phyloP scores from a whole-genome alignment of 1,284 basidiomycete species.

The Cutaneotrichosporon mucoides region DNA sequence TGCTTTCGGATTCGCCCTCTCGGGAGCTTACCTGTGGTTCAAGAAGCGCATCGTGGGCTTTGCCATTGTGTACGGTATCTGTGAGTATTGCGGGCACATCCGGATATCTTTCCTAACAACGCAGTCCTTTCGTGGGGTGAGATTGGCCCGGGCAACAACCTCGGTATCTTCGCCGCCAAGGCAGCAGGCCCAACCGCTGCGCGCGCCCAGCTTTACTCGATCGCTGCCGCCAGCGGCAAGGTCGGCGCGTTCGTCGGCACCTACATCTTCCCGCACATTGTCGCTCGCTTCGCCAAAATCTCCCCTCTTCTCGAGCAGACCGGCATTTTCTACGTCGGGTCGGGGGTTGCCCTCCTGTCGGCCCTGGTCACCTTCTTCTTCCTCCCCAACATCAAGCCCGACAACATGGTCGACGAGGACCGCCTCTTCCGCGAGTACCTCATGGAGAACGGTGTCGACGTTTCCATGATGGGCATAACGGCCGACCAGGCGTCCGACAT shows the following conservation, averaged over 20 bases:
- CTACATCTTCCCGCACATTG: conserved; percentile 64
- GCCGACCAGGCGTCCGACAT: neutral
- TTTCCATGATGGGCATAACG: conserved; percentile 9
- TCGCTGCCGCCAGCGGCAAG: conserved; percentile 87
- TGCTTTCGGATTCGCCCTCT: conserved; percentile 80
- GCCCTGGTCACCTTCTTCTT: conserved; percentile 71
- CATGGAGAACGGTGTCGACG: conserved; percentile 62
- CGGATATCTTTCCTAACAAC: conserved; percentile 38
- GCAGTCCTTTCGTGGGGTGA: conserved; percentile 68
- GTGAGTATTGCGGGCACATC: neutral
- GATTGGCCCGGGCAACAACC: conserved; percentile 68
- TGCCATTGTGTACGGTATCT: conserved; percentile 78
- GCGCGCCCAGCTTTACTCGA: conserved; percentile 78
- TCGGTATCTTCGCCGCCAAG: conserved; percentile 77
- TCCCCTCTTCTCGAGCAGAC: conserved; percentile 34
- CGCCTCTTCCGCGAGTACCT: conserved; percentile 71
- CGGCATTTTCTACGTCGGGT: conserved; percentile 45
- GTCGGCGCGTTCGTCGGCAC: conserved; percentile 65
- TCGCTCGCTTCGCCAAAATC: conserved; percentile 1
- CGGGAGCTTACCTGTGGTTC: conserved; percentile 61
- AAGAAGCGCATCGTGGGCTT: conserved; percentile 62
- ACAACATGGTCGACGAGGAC: conserved; percentile 78
- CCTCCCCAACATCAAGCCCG: conserved; percentile 67
- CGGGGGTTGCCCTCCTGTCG: conserved; percentile 69
- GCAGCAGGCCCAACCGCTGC: conserved; percentile 72